These are phyloP conservation scores for Debaryomyces fabryi DNA, from an alignment of 1,139 yeast species.

Conservation along the genomic window DNA sequence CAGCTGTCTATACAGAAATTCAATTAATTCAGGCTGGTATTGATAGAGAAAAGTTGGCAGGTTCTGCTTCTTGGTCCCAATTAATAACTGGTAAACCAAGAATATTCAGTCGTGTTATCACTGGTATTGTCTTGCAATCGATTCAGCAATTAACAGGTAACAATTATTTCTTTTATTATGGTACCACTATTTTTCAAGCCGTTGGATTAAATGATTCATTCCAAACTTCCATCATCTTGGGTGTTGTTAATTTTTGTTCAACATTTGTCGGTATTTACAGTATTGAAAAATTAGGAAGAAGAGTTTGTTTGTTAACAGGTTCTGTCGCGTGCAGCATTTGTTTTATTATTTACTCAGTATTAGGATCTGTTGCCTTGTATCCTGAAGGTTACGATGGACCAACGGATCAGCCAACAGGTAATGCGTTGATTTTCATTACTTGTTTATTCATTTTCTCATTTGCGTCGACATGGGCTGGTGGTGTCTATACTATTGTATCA, in stretches of 20 bases:
- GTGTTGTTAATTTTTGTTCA: constrained; percentile 75
- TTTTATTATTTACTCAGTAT: constrained; percentile 60
- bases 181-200: constrained; percentile 74
- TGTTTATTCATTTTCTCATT: constrained; percentile 79
- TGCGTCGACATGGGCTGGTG: constrained; percentile 87
- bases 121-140: constrained; percentile 66
- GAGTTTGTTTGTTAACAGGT: constrained; percentile 59
- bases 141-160: constrained; percentile 81
- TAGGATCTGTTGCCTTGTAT: constrained; percentile 62
- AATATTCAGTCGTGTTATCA: constrained; percentile 60
- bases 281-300: constrained; percentile 73
- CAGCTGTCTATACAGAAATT: constrained; percentile 57
- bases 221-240: constrained; percentile 73
- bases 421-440: constrained; percentile 74
- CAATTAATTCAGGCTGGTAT: constrained; percentile 65
- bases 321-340: constrained; percentile 54
- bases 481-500: constrained; percentile 74
- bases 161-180: constrained; percentile 82
- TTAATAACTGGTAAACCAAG: constrained; percentile 66
- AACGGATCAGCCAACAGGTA: constrained; percentile 52
- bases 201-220: constrained; percentile 75
- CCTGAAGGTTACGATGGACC: constrained; percentile 45
- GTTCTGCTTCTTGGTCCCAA: constrained; percentile 69
- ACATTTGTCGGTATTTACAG: constrained; percentile 67
- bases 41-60: constrained; percentile 64